Base-by-base conservation (phyloP, 371 early-diverging fungal species). In the Syncephalis fuscata region DNA sequence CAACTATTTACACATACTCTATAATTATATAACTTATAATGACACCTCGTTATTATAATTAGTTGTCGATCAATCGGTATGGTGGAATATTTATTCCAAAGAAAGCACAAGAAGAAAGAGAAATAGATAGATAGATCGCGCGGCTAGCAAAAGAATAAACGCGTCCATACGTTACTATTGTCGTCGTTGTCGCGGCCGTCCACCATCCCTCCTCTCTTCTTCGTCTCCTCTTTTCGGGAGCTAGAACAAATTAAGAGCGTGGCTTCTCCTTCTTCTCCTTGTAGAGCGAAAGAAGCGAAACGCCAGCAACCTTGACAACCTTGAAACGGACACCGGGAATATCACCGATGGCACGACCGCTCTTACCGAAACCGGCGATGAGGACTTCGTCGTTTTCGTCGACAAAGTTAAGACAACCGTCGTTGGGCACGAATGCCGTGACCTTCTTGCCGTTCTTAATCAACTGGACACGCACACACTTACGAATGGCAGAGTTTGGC, bases 401-500 rank as follows among this genome's bases (percentile, higher is more conserved):
- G 68, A 97, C 86, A 66, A 76, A 88, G 85, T 94, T 97, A 59
- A 97, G 68, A 68, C 96, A 97, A 89, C 99, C 99, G 73, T 99
- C 99, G 70, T 94, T 92, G 69, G 99, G 99, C 49, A 99, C 99
- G 79, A 99, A 99, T 62, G 99, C 99, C 54, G 98, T 97, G 67
- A 99, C 83, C 82, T 93, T 99, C 88, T 99, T 99, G 70, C 93
- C 96, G 82, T 98, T 98, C 83, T 96, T 96, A 82, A 99, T 98
- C 56, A 99, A 81, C 76, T 99, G 99, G 56, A 97, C 96, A 85
- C 99, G 91, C 56, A 99, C 98, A 76, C 96, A 97, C 82, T 99
- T 99, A 79, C 99, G 93, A 78, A 99, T 95, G 63, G 99, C 99
- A 73, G 99, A 99, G 92, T 99, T 99, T 62, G 99, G 99, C 80